These are phyloP conservation scores for Podaxis pistillaris DNA, from an alignment of 768 basidiomycete species.

Conservation along the genomic window DNA sequence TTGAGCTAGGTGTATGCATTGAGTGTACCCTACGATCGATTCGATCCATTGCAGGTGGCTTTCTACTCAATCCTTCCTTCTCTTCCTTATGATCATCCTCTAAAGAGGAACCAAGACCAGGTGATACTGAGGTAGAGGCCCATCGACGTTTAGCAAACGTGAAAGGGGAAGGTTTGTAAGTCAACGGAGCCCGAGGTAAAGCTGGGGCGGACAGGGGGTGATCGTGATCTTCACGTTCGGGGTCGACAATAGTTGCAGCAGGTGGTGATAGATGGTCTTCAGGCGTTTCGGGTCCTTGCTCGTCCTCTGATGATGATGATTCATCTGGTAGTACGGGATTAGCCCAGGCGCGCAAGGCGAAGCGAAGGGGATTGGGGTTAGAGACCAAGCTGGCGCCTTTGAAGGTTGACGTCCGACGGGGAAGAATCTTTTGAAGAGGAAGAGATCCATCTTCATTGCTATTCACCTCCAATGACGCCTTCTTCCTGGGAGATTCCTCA, in stretches of 20 bases:
- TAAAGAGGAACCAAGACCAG: neutral
- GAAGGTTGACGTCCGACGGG: conserved; percentile 39
- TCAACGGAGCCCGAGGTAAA: conserved; percentile 40
- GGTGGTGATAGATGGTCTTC: conserved; percentile 49
- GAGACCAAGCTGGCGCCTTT: conserved; percentile 48
- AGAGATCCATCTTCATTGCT: conserved; percentile 18
- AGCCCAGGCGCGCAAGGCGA: conserved; percentile 58
- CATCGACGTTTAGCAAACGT: conserved; percentile 63
- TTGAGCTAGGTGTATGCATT: neutral
- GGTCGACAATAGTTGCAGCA: conserved; percentile 26
- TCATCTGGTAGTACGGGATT: conserved; percentile 42
- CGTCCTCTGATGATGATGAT: conserved; percentile 46
- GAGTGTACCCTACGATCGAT: conserved; percentile 1
- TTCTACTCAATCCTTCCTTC: conserved; percentile 1
- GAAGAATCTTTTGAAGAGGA: conserved; percentile 36
- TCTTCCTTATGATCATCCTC: conserved; percentile 3
- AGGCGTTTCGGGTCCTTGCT: conserved; percentile 55
- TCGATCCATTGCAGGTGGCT: neutral
- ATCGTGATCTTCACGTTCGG: conserved; percentile 19
- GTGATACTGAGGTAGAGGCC: conserved; percentile 26
- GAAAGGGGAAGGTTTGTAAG: conserved; percentile 62
- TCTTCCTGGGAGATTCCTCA: conserved; percentile 35
- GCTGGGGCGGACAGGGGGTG: conserved; percentile 20
- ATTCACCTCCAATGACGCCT: conserved; percentile 21
- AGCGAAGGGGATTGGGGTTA: conserved; percentile 61